A percentile compares a stretch with the other conserved stretches of the same genome.
phyloP scores from a whole-genome alignment of 2,329 filamentous ascomycete species.

The Clonostachys rosea region DNA sequence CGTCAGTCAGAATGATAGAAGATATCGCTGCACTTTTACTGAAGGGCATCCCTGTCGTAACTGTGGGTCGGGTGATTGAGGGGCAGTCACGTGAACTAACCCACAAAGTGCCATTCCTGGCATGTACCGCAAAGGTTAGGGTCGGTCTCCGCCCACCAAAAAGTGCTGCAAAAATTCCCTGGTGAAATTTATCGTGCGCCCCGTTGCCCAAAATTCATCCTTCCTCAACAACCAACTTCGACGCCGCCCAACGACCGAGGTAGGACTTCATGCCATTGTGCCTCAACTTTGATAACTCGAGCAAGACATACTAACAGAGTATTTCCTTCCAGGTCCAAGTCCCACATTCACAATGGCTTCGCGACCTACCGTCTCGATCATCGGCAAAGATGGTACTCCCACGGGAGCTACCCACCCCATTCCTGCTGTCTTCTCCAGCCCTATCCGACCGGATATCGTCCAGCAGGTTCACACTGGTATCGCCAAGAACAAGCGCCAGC shows the following conservation, averaged over 20 bases:
- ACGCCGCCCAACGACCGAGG: constrained; percentile 35
- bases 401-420: constrained; percentile 86
- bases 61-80: too few species aligned
- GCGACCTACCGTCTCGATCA: constrained; percentile 95
- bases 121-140: too few species aligned
- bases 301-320: not conserved
- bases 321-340: constrained; percentile 16
- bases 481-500: constrained; percentile 99
- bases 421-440: constrained; percentile 93
- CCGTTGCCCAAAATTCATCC: constrained; percentile 13
- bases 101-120: too few species aligned
- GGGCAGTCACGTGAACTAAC: too few species aligned
- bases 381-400: constrained; percentile 92
- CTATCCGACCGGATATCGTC: constrained; percentile 98
- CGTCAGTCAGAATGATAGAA: too few species aligned
- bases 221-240: constrained; percentile 25
- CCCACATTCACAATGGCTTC: constrained; percentile 71
- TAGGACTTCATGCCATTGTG: constrained; percentile 13
- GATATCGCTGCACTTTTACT: too few species aligned
- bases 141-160: constrained; percentile 33
- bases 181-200: constrained; percentile 28
- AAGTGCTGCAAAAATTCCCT: constrained; percentile 19
- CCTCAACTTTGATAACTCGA: not conserved
- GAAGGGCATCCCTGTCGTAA: too few species aligned
- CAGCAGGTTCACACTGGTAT: constrained; percentile 99